These are phyloP conservation scores for Albugo candida DNA, from an alignment of 352 stramenopile genomes.

Conservation along the genomic window DNA sequence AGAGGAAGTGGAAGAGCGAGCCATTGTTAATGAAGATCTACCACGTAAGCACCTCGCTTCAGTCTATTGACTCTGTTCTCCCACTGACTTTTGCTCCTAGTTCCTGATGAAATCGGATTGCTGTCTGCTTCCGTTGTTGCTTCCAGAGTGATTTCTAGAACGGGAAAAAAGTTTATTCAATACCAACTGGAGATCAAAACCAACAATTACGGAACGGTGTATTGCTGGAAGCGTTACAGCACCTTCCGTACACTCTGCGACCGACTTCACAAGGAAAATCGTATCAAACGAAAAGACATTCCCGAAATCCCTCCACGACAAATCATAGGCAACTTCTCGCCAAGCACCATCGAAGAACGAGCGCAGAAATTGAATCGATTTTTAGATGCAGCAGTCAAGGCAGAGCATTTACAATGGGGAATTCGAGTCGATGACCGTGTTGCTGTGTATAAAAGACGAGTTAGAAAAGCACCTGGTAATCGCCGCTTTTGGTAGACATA, in stretches of 20 bases:
- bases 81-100: constrained; percentile 12
- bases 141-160: constrained; percentile 62
- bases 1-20: constrained; percentile 57
- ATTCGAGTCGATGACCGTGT: constrained; percentile 78
- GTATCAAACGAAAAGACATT: constrained; percentile 66
- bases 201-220: constrained; percentile 74
- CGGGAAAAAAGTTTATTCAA: constrained; percentile 76
- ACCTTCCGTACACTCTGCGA: constrained; percentile 68
- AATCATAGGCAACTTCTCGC: constrained; percentile 66
- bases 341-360: constrained; percentile 59
- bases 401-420: constrained; percentile 73
- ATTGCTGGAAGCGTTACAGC: constrained; percentile 78
- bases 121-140: constrained; percentile 69
- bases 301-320: constrained; percentile 67
- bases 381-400: constrained; percentile 44
- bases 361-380: constrained; percentile 77
- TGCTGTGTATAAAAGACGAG: constrained; percentile 75
- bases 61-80: not conserved
- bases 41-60: not conserved
- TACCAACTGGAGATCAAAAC: constrained; percentile 80
- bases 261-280: constrained; percentile 66
- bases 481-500: too few species aligned
- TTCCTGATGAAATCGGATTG: constrained; percentile 64
- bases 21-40: constrained; percentile 32
- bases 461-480: constrained; percentile 22